Evolutionary conservation across 306 rosid species (phyloP).

Genomic region (Acacia melanoxylon): DNA sequence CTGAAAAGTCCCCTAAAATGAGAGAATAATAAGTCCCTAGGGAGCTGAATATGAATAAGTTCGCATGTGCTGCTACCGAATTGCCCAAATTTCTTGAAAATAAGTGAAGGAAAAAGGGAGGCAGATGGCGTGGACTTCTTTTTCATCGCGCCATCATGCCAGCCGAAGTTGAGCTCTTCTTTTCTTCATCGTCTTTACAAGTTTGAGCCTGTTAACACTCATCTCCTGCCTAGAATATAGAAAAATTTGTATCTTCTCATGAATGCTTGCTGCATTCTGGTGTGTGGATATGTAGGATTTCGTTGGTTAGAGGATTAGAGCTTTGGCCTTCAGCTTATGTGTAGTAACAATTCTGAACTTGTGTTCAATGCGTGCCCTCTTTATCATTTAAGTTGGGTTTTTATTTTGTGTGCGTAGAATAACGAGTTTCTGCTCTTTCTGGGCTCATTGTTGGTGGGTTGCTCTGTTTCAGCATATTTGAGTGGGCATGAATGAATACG

Average conservation of each 20-base stretch:
- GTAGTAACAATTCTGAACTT: neutral
- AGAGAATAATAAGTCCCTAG: neutral
- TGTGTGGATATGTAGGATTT: neutral
- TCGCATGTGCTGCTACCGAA: neutral
- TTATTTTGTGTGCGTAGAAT: no score
- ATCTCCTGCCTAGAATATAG: neutral
- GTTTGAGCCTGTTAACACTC: neutral
- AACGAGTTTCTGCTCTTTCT: no score
- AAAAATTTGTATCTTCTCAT: neutral
- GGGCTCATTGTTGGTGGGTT: no score
- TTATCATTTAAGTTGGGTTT: no score
- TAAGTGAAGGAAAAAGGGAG: neutral
- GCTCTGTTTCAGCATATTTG: no score
- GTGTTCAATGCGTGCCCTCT: neutral
- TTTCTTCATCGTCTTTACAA: no score
- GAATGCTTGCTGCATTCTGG: no score
- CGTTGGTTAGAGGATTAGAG: neutral
- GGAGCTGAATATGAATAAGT: neutral
- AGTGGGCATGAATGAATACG: no score
- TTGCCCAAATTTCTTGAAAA: neutral
- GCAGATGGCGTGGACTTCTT: neutral
- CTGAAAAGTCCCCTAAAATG: neutral
- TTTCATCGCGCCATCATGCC: neutral
- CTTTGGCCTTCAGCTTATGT: no score
- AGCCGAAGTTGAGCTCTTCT: neutral